A percentile compares a stretch with the other conserved stretches of the same genome.
Conservation (phyloP, 225 moss, liverwort and hornwort species). For the Pseudisothecium myosuroides region DNA sequence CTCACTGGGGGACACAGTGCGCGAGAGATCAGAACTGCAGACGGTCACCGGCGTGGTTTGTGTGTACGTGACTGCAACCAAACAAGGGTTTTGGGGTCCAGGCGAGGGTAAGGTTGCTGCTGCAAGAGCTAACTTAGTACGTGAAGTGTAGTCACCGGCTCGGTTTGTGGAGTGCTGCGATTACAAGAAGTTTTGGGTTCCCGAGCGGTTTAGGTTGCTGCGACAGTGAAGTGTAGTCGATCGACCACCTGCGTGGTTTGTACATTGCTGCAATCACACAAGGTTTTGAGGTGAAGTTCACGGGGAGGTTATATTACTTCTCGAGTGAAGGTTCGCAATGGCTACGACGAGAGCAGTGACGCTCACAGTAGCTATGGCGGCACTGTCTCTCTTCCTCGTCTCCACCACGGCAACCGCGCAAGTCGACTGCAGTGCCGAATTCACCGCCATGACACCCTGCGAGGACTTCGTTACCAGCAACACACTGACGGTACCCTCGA, state of each 20-base stretch:
- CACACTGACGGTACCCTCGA: not conserved
- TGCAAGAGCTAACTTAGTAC: not conserved
- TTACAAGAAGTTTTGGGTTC: not conserved
- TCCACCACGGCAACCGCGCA: not conserved
- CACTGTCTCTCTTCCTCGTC: not conserved
- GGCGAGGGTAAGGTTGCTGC: too few relatives aligned
- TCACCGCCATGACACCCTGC: conserved; percentile 13
- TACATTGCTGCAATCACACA: not conserved
- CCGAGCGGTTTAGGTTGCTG: not conserved
- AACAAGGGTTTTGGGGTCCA: not conserved
- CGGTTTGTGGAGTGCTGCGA: too few relatives aligned
- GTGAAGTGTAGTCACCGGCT: not conserved
- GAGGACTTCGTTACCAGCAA: not conserved
- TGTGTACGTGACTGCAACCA: not conserved
- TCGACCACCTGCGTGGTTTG: not conserved
- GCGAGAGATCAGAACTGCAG: not conserved
- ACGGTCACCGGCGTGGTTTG: not conserved
- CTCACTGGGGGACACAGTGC: not conserved
- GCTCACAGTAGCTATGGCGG: not conserved
- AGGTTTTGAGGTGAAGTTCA: not conserved
- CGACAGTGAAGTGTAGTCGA: not conserved
- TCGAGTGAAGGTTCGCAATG: not conserved
- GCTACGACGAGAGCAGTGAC: not conserved
- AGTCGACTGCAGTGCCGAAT: conserved; percentile 6
- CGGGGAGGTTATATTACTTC: too few relatives aligned